Evolutionary conservation across 768 basidiomycete genomes (phyloP).

Genomic region (Atractiella rhizophila): DNA sequence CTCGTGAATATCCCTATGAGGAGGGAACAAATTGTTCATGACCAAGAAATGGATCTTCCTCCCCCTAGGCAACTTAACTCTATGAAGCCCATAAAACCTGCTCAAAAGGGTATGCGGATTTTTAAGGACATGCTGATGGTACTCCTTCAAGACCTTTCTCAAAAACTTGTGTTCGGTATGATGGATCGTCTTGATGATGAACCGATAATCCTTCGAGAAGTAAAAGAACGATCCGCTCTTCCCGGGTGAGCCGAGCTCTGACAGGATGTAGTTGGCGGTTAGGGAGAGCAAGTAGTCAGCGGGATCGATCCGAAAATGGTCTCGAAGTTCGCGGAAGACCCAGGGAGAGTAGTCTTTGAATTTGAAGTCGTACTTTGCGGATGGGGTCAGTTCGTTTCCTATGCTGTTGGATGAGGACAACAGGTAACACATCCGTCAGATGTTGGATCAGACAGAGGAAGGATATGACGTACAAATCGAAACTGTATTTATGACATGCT

Average conservation of each 20-base stretch:
- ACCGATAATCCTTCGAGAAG: constrained; percentile 92
- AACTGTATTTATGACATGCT: constrained; percentile 78
- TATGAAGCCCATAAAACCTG: constrained; percentile 86
- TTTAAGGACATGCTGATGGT: constrained; percentile 56
- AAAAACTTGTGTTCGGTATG: constrained; percentile 87
- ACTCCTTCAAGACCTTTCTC: constrained; percentile 51
- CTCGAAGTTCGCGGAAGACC: constrained; percentile 86
- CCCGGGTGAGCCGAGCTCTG: constrained; percentile 88
- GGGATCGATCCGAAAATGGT: constrained; percentile 83
- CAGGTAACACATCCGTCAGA: constrained; percentile 6
- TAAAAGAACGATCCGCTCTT: constrained; percentile 99
- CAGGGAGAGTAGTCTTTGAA: constrained; percentile 98
- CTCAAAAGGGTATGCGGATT: constrained; percentile 88
- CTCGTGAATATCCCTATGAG: constrained; percentile 91
- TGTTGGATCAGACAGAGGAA: neutral
- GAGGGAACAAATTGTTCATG: constrained; percentile 98
- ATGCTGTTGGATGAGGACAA: constrained; percentile 29
- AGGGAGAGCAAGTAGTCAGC: constrained; percentile 91
- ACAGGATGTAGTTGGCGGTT: constrained; percentile 90
- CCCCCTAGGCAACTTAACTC: constrained; percentile 83
- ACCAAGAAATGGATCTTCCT: constrained; percentile 96
- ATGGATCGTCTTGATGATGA: constrained; percentile 98
- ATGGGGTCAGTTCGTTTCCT: constrained; percentile 93
- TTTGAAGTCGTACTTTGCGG: constrained; percentile 96
- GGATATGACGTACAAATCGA: constrained; percentile 55